Evolutionary conservation across 305 asterid species (phyloP).

Genomic region (Withania somnifera): DNA sequence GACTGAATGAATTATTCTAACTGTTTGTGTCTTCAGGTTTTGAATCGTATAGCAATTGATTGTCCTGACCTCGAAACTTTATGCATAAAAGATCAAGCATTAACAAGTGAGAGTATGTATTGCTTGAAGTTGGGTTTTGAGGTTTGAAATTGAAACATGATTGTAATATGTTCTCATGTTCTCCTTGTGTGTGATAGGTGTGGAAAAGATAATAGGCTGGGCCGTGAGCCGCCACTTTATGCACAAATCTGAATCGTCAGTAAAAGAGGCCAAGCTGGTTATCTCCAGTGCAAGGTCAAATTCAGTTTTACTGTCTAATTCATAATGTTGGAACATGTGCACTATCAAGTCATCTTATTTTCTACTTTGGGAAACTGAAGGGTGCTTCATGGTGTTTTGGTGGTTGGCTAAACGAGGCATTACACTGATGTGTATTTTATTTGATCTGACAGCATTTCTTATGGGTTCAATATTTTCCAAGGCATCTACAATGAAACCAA

Average conservation of each 20-base stretch:
- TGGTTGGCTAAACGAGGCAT: background rate
- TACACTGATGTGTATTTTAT: background rate
- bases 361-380: background rate
- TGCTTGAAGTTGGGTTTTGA: slow-evolving; percentile 1
- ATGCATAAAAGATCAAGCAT: slow-evolving; percentile 66
- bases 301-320: background rate
- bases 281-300: slow-evolving; percentile 62
- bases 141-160: slow-evolving; percentile 1
- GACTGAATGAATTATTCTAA: background rate
- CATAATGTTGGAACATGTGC: background rate
- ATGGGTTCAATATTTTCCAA: slow-evolving; percentile 59
- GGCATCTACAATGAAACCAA: slow-evolving; percentile 68
- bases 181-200: slow-evolving; percentile 33
- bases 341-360: background rate
- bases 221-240: slow-evolving; percentile 68
- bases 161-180: background rate
- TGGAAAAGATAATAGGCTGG: slow-evolving; percentile 74
- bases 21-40: slow-evolving; percentile 26
- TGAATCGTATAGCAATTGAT: slow-evolving; percentile 25
- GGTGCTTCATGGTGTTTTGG: background rate
- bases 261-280: slow-evolving; percentile 40
- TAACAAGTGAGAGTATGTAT: slow-evolving; percentile 68
- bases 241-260: slow-evolving; percentile 38
- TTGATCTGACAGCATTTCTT: slow-evolving; percentile 38
- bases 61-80: slow-evolving; percentile 25